Conservation (phyloP, 805 yeast genomes). For the Saturnispora hagleri region DNA sequence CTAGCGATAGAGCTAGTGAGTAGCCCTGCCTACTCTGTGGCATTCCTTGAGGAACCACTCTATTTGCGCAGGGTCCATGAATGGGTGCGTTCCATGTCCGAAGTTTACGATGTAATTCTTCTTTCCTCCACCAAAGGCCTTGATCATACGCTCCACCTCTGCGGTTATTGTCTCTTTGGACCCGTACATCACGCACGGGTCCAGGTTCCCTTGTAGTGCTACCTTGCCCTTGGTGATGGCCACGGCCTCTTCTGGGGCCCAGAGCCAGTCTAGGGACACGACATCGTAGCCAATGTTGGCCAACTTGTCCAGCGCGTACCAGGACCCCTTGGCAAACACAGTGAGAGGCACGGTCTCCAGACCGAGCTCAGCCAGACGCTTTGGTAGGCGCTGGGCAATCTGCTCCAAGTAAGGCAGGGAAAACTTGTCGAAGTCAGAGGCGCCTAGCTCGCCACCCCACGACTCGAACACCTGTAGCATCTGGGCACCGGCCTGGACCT, state of each 20-base stretch:
- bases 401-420: conserved; percentile 81
- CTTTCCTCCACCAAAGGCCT: conserved; percentile 91
- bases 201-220: conserved; percentile 87
- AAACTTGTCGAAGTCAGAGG: conserved; percentile 78
- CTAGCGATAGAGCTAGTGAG: too few relatives aligned
- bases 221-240: conserved; percentile 66
- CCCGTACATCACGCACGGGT: conserved; percentile 93
- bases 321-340: conserved; percentile 90
- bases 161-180: conserved; percentile 67
- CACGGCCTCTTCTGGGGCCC: conserved; percentile 79
- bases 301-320: conserved; percentile 88
- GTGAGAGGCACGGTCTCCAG: conserved; percentile 77
- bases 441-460: conserved; percentile 96
- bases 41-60: conserved; percentile 71
- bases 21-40: conserved; percentile 10
- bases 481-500: conserved; percentile 96
- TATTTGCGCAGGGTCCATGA: conserved; percentile 88
- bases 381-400: conserved; percentile 60
- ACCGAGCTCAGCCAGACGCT: conserved; percentile 63
- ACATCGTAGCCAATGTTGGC: conserved; percentile 75
- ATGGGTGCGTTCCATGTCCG: conserved; percentile 98
- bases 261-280: conserved; percentile 91
- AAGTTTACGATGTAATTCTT: conserved; percentile 86
- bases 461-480: conserved; percentile 95
- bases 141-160: conserved; percentile 81